These are phyloP conservation scores for Cinnamomum chago DNA, from an alignment of 164 flowering plant genomes.

Conservation along the genomic window DNA sequence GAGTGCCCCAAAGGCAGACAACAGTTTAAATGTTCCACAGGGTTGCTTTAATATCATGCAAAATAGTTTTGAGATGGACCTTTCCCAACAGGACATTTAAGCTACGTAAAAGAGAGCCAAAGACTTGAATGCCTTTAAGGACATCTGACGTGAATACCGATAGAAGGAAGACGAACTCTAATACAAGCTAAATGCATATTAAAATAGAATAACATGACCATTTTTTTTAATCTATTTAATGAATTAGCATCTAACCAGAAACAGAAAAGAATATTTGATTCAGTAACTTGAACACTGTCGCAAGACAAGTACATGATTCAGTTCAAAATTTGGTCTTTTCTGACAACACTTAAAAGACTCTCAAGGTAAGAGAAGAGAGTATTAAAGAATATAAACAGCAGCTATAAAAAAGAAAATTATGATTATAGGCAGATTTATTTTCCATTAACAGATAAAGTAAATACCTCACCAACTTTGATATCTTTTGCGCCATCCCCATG, in stretches of 20 bases:
- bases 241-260: neutral
- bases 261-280: too few relatives aligned
- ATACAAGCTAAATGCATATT: neutral
- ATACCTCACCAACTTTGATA: conserved; percentile 97
- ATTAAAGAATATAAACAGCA: neutral
- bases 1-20: too few relatives aligned
- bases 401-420: neutral
- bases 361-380: neutral
- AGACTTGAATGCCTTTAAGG: neutral
- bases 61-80: neutral
- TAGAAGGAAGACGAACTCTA: neutral
- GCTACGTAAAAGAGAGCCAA: neutral
- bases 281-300: neutral
- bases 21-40: neutral
- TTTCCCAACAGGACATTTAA: neutral
- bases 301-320: neutral
- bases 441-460: neutral
- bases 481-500: conserved; percentile 83
- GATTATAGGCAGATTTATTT: neutral
- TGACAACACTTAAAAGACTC: neutral
- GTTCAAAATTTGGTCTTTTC: neutral
- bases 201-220: neutral
- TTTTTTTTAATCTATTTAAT: too few relatives aligned
- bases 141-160: neutral
- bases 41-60: neutral